Conservation (phyloP, 306 rosid genomes). For the Lotus japonicus region DNA sequence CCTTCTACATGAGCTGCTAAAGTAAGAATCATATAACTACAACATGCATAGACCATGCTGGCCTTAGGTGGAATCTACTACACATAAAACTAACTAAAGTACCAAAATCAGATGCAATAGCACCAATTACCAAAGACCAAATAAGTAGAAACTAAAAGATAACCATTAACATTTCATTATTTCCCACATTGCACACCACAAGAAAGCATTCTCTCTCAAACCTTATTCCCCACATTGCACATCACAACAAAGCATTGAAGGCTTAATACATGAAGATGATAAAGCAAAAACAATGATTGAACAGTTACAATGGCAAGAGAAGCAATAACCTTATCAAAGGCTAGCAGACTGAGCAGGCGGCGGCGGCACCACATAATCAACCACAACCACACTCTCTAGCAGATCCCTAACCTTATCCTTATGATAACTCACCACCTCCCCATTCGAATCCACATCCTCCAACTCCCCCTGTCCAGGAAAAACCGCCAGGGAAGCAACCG, state of each 20-base stretch:
- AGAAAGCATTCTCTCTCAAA: too few species aligned
- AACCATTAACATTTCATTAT: neutral
- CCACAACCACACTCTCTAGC: slow-evolving; percentile 50
- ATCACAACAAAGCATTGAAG: too few species aligned
- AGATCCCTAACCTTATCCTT: slow-evolving; percentile 72
- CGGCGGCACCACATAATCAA: slow-evolving; percentile 57
- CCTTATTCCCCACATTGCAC: too few species aligned
- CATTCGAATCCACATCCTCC: slow-evolving; percentile 50
- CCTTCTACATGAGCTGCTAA: neutral
- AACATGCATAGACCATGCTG: neutral
- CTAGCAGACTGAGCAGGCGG: slow-evolving; percentile 44
- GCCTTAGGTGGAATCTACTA: neutral
- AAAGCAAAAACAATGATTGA: neutral
- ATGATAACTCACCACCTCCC: slow-evolving; percentile 38
- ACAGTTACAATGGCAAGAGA: neutral
- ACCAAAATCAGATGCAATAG: neutral
- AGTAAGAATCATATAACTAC: neutral
- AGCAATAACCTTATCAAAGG: slow-evolving; percentile 39
- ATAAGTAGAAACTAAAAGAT: neutral
- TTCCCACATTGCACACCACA: neutral
- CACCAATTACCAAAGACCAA: neutral
- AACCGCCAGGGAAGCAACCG: slow-evolving; percentile 70
- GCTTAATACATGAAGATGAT: neutral
- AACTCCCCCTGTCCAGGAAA: slow-evolving; percentile 35
- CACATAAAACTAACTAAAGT: neutral